A percentile compares a stretch with the other conserved stretches of the same genome.
Evolutionary conservation across 495 filamentous ascomycete genomes (phyloP).

Genomic region (Neurospora sp.): DNA sequence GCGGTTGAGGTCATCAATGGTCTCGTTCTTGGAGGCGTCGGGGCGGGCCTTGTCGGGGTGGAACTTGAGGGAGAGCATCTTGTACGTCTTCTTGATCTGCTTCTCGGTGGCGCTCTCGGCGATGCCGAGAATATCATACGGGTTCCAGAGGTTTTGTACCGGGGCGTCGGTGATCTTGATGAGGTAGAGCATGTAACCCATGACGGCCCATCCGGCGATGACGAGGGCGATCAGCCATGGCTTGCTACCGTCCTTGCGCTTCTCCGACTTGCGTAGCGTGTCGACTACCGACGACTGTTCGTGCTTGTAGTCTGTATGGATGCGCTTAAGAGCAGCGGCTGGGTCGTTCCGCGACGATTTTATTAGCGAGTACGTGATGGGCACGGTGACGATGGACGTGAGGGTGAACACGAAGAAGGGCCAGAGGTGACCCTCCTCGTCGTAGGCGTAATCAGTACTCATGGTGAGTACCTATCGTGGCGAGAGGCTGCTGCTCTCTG

Average conservation of each 20-base stretch:
- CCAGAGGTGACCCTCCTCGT: constrained; percentile 97
- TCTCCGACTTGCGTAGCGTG: constrained; percentile 73
- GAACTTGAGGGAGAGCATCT: constrained; percentile 70
- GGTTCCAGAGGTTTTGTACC: constrained; percentile 78
- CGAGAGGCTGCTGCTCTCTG: neutral
- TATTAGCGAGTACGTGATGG: constrained; percentile 78
- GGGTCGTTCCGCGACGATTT: constrained; percentile 61
- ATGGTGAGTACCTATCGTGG: constrained; percentile 41
- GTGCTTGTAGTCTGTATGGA: constrained; percentile 65
- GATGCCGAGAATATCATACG: constrained; percentile 84
- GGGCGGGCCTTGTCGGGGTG: constrained; percentile 88
- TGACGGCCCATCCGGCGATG: constrained; percentile 66
- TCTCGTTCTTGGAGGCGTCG: constrained; percentile 80
- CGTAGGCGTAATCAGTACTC: constrained; percentile 97
- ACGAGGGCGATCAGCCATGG: constrained; percentile 77
- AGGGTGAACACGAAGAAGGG: constrained; percentile 96
- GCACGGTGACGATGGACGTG: constrained; percentile 75
- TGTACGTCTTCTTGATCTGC: constrained; percentile 82
- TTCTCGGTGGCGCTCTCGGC: constrained; percentile 79
- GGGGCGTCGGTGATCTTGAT: constrained; percentile 71
- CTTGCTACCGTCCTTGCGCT: constrained; percentile 70
- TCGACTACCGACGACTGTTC: constrained; percentile 77
- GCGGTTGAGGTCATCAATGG: constrained; percentile 71
- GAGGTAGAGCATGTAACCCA: constrained; percentile 87
- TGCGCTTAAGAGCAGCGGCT: constrained; percentile 37